Conservation (phyloP, 108 stramenopile species). For the Asterionellopsis glacialis region DNA sequence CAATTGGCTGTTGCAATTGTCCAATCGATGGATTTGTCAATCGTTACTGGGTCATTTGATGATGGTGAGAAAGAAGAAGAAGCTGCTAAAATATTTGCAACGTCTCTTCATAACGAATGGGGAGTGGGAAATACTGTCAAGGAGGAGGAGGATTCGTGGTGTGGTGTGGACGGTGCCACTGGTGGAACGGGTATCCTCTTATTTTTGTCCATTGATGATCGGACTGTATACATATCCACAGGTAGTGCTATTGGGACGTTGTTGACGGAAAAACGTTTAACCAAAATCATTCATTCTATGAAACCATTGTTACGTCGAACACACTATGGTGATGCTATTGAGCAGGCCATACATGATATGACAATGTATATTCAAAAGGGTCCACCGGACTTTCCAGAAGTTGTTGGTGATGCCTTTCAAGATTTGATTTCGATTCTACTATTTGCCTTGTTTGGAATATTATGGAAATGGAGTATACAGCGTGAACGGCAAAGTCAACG, state of each 20-base stretch:
- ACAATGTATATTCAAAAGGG: slow-evolving; percentile 24
- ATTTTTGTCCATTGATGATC: slow-evolving; percentile 41
- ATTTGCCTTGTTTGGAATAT: neutral
- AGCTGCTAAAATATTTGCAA: slow-evolving; percentile 16
- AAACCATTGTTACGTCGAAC: slow-evolving; percentile 26
- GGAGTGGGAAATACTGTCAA: slow-evolving; percentile 31
- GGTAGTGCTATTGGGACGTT: slow-evolving; percentile 31
- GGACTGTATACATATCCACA: slow-evolving; percentile 44
- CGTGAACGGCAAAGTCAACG: slow-evolving; percentile 8
- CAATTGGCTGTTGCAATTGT: slow-evolving; percentile 33
- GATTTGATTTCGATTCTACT: slow-evolving; percentile 8
- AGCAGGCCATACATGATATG: slow-evolving; percentile 19
- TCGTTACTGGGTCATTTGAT: neutral
- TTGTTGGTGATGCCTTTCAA: neutral
- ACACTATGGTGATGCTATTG: slow-evolving; percentile 29
- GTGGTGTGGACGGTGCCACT: neutral
- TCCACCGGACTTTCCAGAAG: slow-evolving; percentile 29
- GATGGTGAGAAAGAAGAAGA: slow-evolving; percentile 10
- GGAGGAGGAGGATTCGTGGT: neutral
- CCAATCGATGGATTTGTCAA: slow-evolving; percentile 10
- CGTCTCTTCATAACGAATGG: slow-evolving; percentile 38
- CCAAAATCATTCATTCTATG: slow-evolving; percentile 28
- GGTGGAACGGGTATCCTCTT: slow-evolving; percentile 58
- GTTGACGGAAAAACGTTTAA: slow-evolving; percentile 31
- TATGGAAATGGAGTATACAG: neutral